Evolutionary conservation across 208 protist genomes (phyloP).

Genomic region (Trypanosoma boissoni): DNA sequence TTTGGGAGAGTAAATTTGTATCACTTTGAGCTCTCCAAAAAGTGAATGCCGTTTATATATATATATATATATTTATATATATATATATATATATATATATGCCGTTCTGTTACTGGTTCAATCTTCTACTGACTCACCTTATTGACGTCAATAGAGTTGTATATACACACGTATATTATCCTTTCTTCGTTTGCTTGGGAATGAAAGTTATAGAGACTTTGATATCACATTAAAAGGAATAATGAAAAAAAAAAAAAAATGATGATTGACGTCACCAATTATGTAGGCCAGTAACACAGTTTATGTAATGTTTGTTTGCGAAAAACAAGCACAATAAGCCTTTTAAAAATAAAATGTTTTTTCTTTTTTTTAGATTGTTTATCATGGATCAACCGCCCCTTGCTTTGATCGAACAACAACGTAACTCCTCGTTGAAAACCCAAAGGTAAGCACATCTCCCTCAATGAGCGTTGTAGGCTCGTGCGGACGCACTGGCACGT

Average conservation of each 20-base stretch:
- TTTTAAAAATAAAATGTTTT: neutral
- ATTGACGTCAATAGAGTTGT: neutral
- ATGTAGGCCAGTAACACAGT: slow-evolving; percentile 7
- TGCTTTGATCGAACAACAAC: slow-evolving; percentile 43
- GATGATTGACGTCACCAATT: neutral
- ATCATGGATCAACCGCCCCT: neutral
- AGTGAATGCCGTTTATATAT: slow-evolving; percentile 33
- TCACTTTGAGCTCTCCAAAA: slow-evolving; percentile 21
- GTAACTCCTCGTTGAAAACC: slow-evolving; percentile 60
- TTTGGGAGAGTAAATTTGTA: slow-evolving; percentile 26
- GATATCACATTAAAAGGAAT: slow-evolving; percentile 8
- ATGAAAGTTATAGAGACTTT: neutral
- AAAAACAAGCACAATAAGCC: too few relatives aligned
- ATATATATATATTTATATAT: slow-evolving; percentile 8
- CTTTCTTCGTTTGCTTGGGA: slow-evolving; percentile 1
- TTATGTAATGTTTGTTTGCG: slow-evolving; percentile 3
- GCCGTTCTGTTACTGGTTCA: too few relatives aligned
- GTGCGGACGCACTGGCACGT: slow-evolving; percentile 34
- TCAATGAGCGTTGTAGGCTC: slow-evolving; percentile 45
- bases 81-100: neutral
- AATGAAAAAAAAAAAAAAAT: slow-evolving; percentile 26
- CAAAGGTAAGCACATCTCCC: slow-evolving; percentile 75
- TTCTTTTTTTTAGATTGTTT: neutral
- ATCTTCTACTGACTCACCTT: too few relatives aligned
- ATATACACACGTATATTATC: neutral